These are phyloP conservation scores for Eimeria necatrix DNA, from an alignment of 169 alveolate genomes.

Conservation along the genomic window DNA sequence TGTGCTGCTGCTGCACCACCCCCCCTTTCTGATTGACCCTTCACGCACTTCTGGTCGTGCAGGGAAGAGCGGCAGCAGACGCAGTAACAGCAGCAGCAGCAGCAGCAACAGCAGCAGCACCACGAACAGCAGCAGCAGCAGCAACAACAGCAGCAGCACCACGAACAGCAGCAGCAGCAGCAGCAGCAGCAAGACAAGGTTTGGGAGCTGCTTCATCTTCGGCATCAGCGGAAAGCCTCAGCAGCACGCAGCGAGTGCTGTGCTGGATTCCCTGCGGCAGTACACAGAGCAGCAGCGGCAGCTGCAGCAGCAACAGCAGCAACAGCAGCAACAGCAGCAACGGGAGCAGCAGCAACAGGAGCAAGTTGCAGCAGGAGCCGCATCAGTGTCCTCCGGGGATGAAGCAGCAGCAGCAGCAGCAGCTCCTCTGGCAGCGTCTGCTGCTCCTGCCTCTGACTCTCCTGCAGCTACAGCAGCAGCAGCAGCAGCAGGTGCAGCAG, in stretches of 20 bases:
- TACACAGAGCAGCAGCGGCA: not conserved
- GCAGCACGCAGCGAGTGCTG: not conserved
- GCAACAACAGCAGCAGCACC: not conserved
- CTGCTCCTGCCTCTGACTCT: not conserved
- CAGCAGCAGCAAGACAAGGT: slow-evolving; percentile 9
- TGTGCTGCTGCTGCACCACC: slow-evolving; percentile 40
- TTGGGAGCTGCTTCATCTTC: not conserved
- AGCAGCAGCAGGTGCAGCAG: not conserved
- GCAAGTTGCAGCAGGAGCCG: not conserved
- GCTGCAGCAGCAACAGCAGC: not conserved
- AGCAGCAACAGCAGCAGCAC: too few relatives aligned
- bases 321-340: not conserved
- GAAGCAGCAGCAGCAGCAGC: slow-evolving; percentile 5
- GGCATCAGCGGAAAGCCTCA: slow-evolving; percentile 22
- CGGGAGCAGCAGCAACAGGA: not conserved
- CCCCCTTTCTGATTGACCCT: slow-evolving; percentile 13
- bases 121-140: too few relatives aligned
- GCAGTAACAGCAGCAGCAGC: too few relatives aligned
- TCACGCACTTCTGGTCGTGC: not conserved
- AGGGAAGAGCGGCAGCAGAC: too few relatives aligned
- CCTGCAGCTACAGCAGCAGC: not conserved
- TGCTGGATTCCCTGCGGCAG: not conserved
- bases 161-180: too few relatives aligned
- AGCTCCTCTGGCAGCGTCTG: not conserved
- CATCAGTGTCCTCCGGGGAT: not conserved